phyloP scores from a whole-genome alignment of 768 basidiomycete species.

The Phylloporus sp. region DNA sequence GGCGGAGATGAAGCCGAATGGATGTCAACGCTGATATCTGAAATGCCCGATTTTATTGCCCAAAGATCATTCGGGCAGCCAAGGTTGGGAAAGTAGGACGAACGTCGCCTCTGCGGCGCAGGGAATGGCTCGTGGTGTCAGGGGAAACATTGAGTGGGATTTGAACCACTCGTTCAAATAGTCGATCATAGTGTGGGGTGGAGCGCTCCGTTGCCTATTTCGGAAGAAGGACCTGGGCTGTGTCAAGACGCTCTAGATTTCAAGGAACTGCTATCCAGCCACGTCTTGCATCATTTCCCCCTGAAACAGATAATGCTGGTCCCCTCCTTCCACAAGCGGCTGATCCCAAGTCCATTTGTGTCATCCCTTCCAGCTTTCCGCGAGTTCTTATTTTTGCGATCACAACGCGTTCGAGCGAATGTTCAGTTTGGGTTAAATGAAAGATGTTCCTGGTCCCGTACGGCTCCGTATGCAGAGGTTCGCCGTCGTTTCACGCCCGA shows the following conservation, averaged over 20 bases:
- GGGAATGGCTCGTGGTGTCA: constrained; percentile 5
- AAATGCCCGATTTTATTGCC: constrained; percentile 1
- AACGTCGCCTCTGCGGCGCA: background rate
- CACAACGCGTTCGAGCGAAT: background rate
- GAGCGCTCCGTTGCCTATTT: constrained; percentile 24
- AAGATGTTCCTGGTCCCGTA: background rate
- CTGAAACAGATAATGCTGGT: background rate
- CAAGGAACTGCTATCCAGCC: constrained; percentile 1
- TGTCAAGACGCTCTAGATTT: constrained; percentile 19
- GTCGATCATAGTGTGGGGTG: constrained; percentile 20
- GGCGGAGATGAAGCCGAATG: background rate
- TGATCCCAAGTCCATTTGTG: background rate
- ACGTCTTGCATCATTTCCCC: background rate
- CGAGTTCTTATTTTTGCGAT: background rate
- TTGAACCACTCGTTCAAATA: constrained; percentile 22
- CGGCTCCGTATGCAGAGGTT: background rate
- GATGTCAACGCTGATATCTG: background rate
- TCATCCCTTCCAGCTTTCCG: background rate
- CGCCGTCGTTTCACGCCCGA: background rate
- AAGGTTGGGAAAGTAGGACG: background rate
- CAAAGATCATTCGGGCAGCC: constrained; percentile 1
- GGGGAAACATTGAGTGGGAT: constrained; percentile 9
- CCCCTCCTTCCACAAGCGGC: background rate
- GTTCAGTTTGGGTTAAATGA: background rate
- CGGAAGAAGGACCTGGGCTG: constrained; percentile 17